Evolutionary conservation across 805 yeast genomes (phyloP), one percentile per base, ranked within the genome.

Genomic region (Candida pseudofarinosa): DNA sequence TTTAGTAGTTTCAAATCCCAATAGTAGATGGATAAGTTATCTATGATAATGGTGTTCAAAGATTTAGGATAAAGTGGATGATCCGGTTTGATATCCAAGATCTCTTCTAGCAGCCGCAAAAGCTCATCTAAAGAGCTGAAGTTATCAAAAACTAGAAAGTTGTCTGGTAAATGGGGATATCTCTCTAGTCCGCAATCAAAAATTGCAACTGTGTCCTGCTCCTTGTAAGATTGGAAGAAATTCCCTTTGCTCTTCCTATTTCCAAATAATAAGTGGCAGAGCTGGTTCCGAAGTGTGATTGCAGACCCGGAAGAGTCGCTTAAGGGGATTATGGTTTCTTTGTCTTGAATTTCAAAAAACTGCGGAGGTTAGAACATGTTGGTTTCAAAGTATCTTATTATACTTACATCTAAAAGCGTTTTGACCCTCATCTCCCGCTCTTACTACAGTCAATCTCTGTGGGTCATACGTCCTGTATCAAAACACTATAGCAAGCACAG

Each of bases 11-110:
- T 55, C 30, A 60, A 44, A 5, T 59, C 59, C 70, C 70, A 67
- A 44, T 55, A 61, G 42, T 55, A 65, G n/a, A 58, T 51, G 2
- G 72, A 66, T n/a, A 67, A 32, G 46, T 62, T 62, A 26, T 65
- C 65, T 3, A 65, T 47, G 5, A 65, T 43, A n/a, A 37, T 30
- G 10, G 39, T 37, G 30, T 37, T 37, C 10, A 37, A 2, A 1
- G 19, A 20, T 23, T 12, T 28, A 8, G n/a, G 15, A 15, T 28
- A 12, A 10, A 37, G 23, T 26, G 39, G 33, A n/a, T 28, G 32
- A 8, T 4, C 12, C n/a, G 32, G 14, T 10, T 37, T 18, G 4
- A 37, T 16, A 13, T 18, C 15, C 33, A 26, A 37, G 6, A 37
- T 37, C 12, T 26, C 19, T 8, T 23, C 32, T 12, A 37, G 6